Conservation (phyloP, 2,329 filamentous ascomycete species). For the Cladosporium sp. region DNA sequence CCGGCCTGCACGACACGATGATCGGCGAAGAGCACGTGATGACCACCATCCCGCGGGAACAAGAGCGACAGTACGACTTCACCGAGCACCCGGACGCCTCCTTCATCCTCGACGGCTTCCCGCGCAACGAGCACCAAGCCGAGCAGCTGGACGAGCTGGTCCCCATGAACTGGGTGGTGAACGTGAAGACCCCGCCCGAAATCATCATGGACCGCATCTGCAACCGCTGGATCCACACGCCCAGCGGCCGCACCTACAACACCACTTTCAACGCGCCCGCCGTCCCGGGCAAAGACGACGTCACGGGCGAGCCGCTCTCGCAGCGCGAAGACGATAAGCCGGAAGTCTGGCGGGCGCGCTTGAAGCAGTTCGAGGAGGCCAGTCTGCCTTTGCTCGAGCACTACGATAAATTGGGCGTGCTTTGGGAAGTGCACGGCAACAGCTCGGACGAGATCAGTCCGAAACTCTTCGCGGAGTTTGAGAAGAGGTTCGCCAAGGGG, state of each 20-base stretch:
- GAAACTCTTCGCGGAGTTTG: constrained; percentile 79
- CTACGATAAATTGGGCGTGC: constrained; percentile 76
- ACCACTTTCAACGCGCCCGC: constrained; percentile 86
- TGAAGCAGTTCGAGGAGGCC: constrained; percentile 81
- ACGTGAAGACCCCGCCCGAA: constrained; percentile 75
- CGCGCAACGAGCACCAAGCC: constrained; percentile 80
- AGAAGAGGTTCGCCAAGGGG: constrained; percentile 59
- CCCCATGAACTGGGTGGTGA: constrained; percentile 92
- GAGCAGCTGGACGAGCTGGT: constrained; percentile 71
- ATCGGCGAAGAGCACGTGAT: constrained; percentile 37
- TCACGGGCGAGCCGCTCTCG: constrained; percentile 82
- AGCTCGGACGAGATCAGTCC: constrained; percentile 94
- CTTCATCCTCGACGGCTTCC: constrained; percentile 95
- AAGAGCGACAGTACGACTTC: constrained; percentile 39
- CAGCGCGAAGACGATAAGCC: constrained; percentile 83
- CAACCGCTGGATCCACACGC: constrained; percentile 88
- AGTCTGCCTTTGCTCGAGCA: constrained; percentile 82
- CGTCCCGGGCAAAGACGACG: constrained; percentile 75
- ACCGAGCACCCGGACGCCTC: constrained; percentile 73
- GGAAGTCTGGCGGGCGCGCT: constrained; percentile 75
- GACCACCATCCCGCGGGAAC: constrained; percentile 30
- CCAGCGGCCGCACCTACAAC: constrained; percentile 92
- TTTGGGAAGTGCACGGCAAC: constrained; percentile 83
- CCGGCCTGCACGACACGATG: constrained; percentile 7
- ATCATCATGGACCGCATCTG: constrained; percentile 88